phyloP scores from a whole-genome alignment of 2,329 filamentous ascomycete genomes.

The Fusarium pseudograminearum region DNA sequence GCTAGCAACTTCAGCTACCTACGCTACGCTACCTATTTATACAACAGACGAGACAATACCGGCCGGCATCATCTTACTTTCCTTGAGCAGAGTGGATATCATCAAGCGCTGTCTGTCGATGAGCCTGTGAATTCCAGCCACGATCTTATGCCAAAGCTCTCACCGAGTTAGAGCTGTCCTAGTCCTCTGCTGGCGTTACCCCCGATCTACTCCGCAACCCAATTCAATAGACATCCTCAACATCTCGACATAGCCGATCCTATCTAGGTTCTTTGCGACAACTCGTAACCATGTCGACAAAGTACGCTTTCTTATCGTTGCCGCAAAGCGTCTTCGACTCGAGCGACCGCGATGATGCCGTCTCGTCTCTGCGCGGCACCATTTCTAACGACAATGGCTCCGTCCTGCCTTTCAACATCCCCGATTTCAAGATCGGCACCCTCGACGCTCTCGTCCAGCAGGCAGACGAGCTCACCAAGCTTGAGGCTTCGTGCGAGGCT shows the following conservation, averaged over 20 bases:
- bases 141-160: conserved; percentile 21
- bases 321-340: conserved; percentile 88
- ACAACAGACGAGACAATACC: conserved; percentile 2
- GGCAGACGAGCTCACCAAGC: conserved; percentile 92
- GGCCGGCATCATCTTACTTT: conserved; percentile 3
- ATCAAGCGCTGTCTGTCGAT: conserved; percentile 14
- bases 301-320: conserved; percentile 90
- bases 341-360: conserved; percentile 82
- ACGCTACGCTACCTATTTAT: conserved; percentile 10
- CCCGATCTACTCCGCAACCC: conserved; percentile 28
- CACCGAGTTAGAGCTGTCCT: conserved; percentile 15
- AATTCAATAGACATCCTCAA: conserved; percentile 15
- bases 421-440: conserved; percentile 97
- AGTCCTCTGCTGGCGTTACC: conserved; percentile 21
- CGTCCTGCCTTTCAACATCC: conserved; percentile 82
- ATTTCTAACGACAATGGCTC: conserved; percentile 80
- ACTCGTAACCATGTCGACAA: conserved; percentile 61
- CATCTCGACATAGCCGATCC: conserved; percentile 14
- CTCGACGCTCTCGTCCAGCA: conserved; percentile 95
- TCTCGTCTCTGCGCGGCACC: conserved; percentile 79
- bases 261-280: conserved; percentile 10
- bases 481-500: conserved; percentile 81
- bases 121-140: conserved; percentile 14
- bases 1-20: conserved; percentile 32
- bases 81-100: conserved; percentile 1